These are phyloP conservation scores for Onygenales sp. DNA, from an alignment of 2,329 filamentous ascomycete species.

Conservation along the genomic window DNA sequence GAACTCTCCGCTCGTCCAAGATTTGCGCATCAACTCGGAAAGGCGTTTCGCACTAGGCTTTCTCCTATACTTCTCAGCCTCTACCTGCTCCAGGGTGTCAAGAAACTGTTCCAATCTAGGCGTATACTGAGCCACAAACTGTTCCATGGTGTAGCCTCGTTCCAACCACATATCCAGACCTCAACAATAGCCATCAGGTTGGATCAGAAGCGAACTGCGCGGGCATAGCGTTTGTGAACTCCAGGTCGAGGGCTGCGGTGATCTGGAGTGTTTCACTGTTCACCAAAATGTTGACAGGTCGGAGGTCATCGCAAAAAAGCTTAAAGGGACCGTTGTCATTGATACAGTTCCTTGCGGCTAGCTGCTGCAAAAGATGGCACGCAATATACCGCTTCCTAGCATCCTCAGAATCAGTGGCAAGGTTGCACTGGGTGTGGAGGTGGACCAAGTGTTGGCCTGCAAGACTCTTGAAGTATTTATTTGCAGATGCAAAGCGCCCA, in stretches of 20 bases:
- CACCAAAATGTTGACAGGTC: constrained; percentile 30
- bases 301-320: constrained; percentile 32
- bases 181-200: constrained; percentile 33
- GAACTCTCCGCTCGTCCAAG: constrained; percentile 25
- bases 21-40: constrained; percentile 25
- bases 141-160: constrained; percentile 9
- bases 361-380: constrained; percentile 23
- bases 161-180: constrained; percentile 18
- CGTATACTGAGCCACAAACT: constrained; percentile 20
- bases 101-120: constrained; percentile 30
- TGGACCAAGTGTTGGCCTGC: constrained; percentile 19
- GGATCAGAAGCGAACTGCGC: constrained; percentile 29
- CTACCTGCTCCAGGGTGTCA: constrained; percentile 21
- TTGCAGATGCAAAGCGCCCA: constrained; percentile 20
- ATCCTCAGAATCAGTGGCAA: constrained; percentile 19
- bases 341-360: constrained; percentile 21
- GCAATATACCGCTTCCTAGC: constrained; percentile 24
- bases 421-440: constrained; percentile 24
- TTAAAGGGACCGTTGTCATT: constrained; percentile 23
- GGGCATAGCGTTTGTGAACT: constrained; percentile 35
- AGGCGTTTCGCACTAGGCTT: constrained; percentile 7
- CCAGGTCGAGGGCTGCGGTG: constrained; percentile 30
- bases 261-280: constrained; percentile 27
- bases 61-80: constrained; percentile 9
- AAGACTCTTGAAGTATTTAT: constrained; percentile 22